Evolutionary conservation across 208 protist genomes (phyloP).

Genomic region (Naegleria gruberi): DNA sequence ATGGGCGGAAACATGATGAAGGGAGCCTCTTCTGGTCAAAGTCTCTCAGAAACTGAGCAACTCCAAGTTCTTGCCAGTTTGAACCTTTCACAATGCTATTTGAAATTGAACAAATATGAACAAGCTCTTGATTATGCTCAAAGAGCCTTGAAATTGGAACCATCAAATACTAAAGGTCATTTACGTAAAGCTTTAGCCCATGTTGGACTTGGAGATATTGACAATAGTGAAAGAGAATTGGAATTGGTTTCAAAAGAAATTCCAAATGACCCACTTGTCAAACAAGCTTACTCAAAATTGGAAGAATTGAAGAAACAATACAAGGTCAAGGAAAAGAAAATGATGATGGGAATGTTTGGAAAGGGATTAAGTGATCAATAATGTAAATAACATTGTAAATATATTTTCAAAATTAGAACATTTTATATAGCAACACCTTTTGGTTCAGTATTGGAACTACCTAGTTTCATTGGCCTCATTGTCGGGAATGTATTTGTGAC

Average conservation of each 20-base stretch:
- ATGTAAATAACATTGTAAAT: too few relatives aligned
- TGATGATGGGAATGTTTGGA: not conserved
- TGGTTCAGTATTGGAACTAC: not conserved
- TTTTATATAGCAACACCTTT: too few relatives aligned
- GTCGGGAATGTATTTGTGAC: not conserved
- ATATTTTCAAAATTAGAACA: too few relatives aligned
- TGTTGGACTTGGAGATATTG: not conserved
- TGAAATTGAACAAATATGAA: not conserved
- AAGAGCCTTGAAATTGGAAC: not conserved
- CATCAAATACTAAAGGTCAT: not conserved
- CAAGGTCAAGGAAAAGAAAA: not conserved
- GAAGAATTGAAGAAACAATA: not conserved
- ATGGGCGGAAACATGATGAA: not conserved
- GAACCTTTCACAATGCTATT: not conserved
- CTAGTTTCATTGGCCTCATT: not conserved
- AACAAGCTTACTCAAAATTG: not conserved
- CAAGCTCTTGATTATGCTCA: not conserved
- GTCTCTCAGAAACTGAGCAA: not conserved
- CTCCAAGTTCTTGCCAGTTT: not conserved
- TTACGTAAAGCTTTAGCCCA: not conserved
- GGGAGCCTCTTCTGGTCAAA: not conserved
- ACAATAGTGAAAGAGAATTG: not conserved
- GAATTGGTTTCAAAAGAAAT: not conserved
- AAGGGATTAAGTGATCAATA: not conserved
- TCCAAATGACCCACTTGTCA: not conserved